Evolutionary conservation across 257 asterid species (phyloP).

Genomic region (Apocynum venetum): DNA sequence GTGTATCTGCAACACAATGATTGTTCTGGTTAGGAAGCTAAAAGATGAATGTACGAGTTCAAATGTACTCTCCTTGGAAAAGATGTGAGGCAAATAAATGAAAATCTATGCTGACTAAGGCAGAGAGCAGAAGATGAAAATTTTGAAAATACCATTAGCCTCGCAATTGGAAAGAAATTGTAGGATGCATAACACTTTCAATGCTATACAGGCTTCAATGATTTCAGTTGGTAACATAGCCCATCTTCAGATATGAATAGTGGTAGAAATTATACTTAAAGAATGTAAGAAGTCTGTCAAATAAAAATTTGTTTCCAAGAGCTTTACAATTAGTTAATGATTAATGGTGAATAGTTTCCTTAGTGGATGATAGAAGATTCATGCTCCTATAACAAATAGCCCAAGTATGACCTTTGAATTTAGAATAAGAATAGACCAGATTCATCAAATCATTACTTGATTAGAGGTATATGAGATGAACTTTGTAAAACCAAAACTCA

Average conservation of each 20-base stretch:
- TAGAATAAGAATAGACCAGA: too few relatives aligned
- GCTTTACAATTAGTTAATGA: too few relatives aligned
- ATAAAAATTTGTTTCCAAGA: background rate
- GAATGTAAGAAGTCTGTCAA: background rate
- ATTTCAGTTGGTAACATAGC: background rate
- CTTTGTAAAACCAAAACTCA: too few relatives aligned
- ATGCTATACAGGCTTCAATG: background rate
- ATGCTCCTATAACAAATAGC: too few relatives aligned
- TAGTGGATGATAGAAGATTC: too few relatives aligned
- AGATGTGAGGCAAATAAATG: background rate
- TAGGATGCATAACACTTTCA: background rate
- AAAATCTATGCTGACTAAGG: background rate
- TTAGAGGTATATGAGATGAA: too few relatives aligned
- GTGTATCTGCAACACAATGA: slow-evolving; percentile 55
- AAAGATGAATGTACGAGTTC: background rate
- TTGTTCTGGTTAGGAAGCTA: background rate
- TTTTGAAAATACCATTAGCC: background rate
- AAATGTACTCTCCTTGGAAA: background rate
- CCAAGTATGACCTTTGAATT: too few relatives aligned
- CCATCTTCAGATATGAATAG: background rate
- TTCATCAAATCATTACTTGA: too few relatives aligned
- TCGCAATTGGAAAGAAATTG: background rate
- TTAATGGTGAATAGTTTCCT: too few relatives aligned
- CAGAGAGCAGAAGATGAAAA: background rate
- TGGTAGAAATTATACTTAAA: background rate